These are phyloP conservation scores for Phytomonas sp. DNA, from an alignment of 208 protist genomes.

Conservation along the genomic window DNA sequence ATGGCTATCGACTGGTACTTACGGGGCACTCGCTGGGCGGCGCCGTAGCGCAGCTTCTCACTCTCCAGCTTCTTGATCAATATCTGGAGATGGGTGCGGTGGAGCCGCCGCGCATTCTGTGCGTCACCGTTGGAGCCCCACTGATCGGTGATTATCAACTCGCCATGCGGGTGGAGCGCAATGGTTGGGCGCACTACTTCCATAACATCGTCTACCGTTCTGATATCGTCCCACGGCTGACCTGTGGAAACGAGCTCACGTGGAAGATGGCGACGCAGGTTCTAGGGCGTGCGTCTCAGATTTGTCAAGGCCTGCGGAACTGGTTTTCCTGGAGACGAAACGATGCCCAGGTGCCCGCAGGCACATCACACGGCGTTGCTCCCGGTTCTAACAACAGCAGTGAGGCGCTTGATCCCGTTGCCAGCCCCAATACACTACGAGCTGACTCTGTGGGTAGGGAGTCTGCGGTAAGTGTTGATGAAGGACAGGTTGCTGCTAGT, in stretches of 20 bases:
- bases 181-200: slow-evolving; percentile 50
- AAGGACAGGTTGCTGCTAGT: neutral
- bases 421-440: neutral
- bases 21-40: slow-evolving; percentile 79
- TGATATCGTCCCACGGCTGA: slow-evolving; percentile 68
- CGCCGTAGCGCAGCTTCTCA: slow-evolving; percentile 52
- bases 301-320: slow-evolving; percentile 20
- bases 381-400: neutral
- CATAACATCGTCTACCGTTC: slow-evolving; percentile 65
- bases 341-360: neutral
- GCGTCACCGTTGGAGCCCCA: slow-evolving; percentile 62
- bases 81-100: slow-evolving; percentile 2
- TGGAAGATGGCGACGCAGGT: slow-evolving; percentile 29
- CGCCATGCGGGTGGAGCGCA: slow-evolving; percentile 32
- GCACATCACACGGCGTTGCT: neutral
- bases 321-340: slow-evolving; percentile 19
- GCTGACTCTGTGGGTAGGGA: neutral
- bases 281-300: slow-evolving; percentile 11
- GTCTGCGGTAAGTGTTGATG: neutral
- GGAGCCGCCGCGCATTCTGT: slow-evolving; percentile 28
- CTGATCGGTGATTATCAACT: slow-evolving; percentile 65
- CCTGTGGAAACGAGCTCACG: slow-evolving; percentile 39
- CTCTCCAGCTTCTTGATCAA: slow-evolving; percentile 36
- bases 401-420: neutral
- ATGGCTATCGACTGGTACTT: slow-evolving; percentile 60